Conservation (phyloP, 148 eudicot genomes). For the Oxyria digyna region DNA sequence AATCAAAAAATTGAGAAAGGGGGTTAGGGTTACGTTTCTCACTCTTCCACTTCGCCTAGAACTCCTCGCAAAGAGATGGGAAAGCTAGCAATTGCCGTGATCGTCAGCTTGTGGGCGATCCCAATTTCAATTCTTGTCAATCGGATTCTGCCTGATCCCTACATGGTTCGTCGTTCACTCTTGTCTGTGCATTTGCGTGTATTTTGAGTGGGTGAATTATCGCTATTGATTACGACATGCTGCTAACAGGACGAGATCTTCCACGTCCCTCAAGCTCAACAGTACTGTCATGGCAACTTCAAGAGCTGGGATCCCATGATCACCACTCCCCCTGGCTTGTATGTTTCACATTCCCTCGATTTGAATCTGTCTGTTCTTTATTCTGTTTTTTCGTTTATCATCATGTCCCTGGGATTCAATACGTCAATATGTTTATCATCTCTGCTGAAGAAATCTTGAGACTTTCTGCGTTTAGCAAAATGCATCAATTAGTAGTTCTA, state of each 20-base stretch:
- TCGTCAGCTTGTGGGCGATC: conserved; percentile 54
- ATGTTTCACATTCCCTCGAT: conserved; percentile 14
- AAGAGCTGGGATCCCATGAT: conserved; percentile 97
- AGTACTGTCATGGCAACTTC: conserved; percentile 78
- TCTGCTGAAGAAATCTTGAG: not conserved
- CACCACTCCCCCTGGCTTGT: conserved; percentile 97
- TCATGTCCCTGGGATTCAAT: not conserved
- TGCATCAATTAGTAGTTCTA: not conserved
- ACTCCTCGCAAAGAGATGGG: conserved; percentile 39
- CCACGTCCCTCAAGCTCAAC: conserved; percentile 85
- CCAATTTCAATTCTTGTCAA: conserved; percentile 66
- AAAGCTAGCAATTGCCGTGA: conserved; percentile 42
- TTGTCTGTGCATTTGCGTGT: not conserved
- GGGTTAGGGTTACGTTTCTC: not conserved
- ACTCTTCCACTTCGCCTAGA: not conserved
- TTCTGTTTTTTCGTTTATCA: not conserved
- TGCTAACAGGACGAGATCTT: conserved; percentile 80
- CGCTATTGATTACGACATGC: not conserved
- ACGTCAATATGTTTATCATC: not conserved
- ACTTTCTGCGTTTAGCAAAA: not conserved
- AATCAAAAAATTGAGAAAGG: not conserved
- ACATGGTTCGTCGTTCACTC: conserved; percentile 45
- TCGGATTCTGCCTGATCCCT: conserved; percentile 61
- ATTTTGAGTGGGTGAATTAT: not conserved
- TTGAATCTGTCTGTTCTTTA: not conserved